Evolutionary conservation across 768 basidiomycete genomes (phyloP).

Genomic region (Podaxis sp.): DNA sequence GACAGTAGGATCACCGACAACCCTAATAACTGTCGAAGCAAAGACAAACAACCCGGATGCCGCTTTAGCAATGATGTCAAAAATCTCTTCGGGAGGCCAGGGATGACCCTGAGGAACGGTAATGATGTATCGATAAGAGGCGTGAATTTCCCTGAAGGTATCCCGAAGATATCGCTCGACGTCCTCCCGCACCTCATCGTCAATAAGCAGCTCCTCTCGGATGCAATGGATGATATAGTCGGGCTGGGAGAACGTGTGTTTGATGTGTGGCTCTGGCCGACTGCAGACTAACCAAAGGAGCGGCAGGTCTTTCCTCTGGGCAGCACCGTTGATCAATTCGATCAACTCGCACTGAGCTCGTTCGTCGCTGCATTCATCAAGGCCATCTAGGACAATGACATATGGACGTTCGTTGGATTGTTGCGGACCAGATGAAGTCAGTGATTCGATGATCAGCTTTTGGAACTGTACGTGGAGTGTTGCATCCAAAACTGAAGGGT

Average conservation of each 20-base stretch:
- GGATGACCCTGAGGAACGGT: background rate
- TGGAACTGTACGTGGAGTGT: background rate
- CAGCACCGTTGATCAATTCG: background rate
- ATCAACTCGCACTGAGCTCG: background rate
- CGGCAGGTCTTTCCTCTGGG: background rate
- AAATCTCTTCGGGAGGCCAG: background rate
- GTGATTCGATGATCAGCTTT: background rate
- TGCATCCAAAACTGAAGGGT: background rate
- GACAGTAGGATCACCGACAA: background rate
- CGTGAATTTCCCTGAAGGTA: background rate
- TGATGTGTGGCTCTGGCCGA: conserved; percentile 3
- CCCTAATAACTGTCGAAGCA: background rate
- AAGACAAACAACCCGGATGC: background rate
- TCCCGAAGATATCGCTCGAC: background rate
- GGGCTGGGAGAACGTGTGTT: background rate
- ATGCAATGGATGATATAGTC: background rate
- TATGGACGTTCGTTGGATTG: background rate
- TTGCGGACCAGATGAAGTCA: background rate
- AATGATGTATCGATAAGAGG: background rate
- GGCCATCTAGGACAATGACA: background rate
- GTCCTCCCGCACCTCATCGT: background rate
- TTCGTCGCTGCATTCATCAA: background rate
- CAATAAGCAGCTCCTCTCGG: background rate
- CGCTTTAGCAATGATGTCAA: background rate
- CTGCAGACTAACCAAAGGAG: conserved; percentile 5